Base-by-base conservation (phyloP, 805 yeast species). In the Candida ponderosae region DNA sequence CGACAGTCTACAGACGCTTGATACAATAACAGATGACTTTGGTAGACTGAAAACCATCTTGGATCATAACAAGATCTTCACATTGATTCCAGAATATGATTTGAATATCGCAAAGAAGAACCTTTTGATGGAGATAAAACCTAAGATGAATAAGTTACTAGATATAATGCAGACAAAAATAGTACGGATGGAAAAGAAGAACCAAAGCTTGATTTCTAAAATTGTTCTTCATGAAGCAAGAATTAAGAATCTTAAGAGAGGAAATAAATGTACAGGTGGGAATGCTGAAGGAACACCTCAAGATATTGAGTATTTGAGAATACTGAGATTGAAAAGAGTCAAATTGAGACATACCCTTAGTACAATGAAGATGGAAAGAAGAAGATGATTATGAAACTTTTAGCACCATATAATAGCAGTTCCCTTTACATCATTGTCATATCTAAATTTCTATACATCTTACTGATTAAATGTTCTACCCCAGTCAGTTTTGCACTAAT, bases 401-500 rank as follows among this genome's bases (percentile, higher is more conserved):
- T n/a, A n/a, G n/a, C n/a, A n/a, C n/a, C n/a, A n/a, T n/a, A n/a
- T n/a, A n/a, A n/a, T n/a, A n/a, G n/a, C n/a, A n/a, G n/a, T n/a
- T n/a, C n/a, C 28, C 13, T 24, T 41, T 41, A 55, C 38, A 54
- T 50, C 44, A 45, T 41, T 14, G 46, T 40, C 38, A 46, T 39
- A 17, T 50, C 48, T 32, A 53, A 36, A 23, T 53, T 53, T 17
- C 38, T 42, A 29, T 41, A 51, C 48, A 51, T 43, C 38, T 48
- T 51, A 3, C 54, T 44, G 4, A 47, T 43, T 15, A 44, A 32
- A 35, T 46, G 55, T 33, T 81, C 85, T 30, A 81, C 57, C 32
- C 79, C 72, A 38, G 71, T 81, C 42, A 82, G 60, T 48, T 81
- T 81, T 5, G 82, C 71, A 43, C 75, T 69, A 2, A 79, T 70